phyloP scores from a whole-genome alignment of 495 filamentous ascomycete species.

The Chlorociboria aeruginascens region DNA sequence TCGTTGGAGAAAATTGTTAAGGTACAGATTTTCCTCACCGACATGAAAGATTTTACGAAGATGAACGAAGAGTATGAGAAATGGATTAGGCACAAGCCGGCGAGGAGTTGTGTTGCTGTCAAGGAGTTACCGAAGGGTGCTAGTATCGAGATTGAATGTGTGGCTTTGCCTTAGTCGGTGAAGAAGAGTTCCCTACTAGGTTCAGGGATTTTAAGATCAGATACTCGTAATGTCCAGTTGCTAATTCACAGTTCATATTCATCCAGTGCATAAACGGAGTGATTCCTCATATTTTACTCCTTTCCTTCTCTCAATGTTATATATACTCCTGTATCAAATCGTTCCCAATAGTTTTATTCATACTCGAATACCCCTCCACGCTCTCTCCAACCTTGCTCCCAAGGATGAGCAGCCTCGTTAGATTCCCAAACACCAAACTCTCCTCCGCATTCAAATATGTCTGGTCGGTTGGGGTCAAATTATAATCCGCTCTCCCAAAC shows the following conservation, averaged over 20 bases:
- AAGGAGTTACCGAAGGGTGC: slow-evolving; percentile 83
- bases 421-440: slow-evolving; percentile 32
- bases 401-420: slow-evolving; percentile 30
- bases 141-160: slow-evolving; percentile 86
- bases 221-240: too few relatives aligned
- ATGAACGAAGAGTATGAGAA: slow-evolving; percentile 87
- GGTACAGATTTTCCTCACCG: slow-evolving; percentile 70
- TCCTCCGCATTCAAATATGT: slow-evolving; percentile 36
- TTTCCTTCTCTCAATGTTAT: background rate
- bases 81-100: slow-evolving; percentile 80
- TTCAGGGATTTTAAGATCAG: slow-evolving; percentile 23
- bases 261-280: too few relatives aligned
- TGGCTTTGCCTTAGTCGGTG: slow-evolving; percentile 42
- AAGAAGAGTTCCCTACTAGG: background rate
- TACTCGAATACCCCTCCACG: slow-evolving; percentile 18
- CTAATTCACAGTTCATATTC: too few relatives aligned
- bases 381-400: slow-evolving; percentile 5
- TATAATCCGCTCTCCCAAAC: slow-evolving; percentile 32
- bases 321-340: slow-evolving; percentile 23
- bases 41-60: slow-evolving; percentile 74
- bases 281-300: too few relatives aligned
- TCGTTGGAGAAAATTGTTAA: slow-evolving; percentile 66
- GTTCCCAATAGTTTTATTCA: slow-evolving; percentile 21
- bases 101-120: slow-evolving; percentile 86
- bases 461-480: slow-evolving; percentile 25